Evolutionary conservation across 805 yeast species (phyloP), one percentile per base, ranked within the genome.

Genomic region (Hanseniaspora meyeri): DNA sequence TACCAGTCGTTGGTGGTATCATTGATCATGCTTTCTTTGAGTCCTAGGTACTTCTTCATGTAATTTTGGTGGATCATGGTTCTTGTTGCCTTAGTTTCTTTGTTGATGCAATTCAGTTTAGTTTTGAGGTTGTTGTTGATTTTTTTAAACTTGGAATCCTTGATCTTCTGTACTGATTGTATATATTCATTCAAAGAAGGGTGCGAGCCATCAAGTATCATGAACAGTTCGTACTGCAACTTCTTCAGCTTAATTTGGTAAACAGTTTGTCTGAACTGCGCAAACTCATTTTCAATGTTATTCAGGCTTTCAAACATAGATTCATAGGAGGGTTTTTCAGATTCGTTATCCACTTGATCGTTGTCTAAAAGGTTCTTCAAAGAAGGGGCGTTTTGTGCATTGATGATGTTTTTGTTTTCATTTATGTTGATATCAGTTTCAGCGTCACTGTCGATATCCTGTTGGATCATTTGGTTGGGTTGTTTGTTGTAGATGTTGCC

Each of bases 1-100:
- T 91, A 91, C 97, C 97, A 93, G 60, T 80, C 77, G 43, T 84
- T 78, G 6, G 97, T 90, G 4, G 95, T 85, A 8, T 79, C 76
- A 58, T 79, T 74, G 49, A 91, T 76, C 72, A 87, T 75, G 29
- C 76, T 73, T 54, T 77, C 76, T 59, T 88, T 84, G 48, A 77
- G 68, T 64, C 88, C 95, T 62, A 82, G 79, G 38, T 79, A 72
- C 57, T 79, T 76, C 63, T 85, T 85, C 66, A 79, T 70, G 66
- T 78, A 87, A 65, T 87, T 86, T 68, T 93, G 97, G 67, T 91
- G 96, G 37, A 87, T 77, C 59, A 82, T 78, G 9, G 85, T 83
- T 57, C 97, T 73, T 27, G 81, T 76, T 0, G 96, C 95, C 29
- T 78, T 74, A 0, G 96, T 88, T 66, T 87, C 95, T 59, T 77